A percentile compares a stretch with the other conserved stretches of the same genome.
Conservation (phyloP, 139 green algal genomes). For the Chlamydomonas applanata region DNA sequence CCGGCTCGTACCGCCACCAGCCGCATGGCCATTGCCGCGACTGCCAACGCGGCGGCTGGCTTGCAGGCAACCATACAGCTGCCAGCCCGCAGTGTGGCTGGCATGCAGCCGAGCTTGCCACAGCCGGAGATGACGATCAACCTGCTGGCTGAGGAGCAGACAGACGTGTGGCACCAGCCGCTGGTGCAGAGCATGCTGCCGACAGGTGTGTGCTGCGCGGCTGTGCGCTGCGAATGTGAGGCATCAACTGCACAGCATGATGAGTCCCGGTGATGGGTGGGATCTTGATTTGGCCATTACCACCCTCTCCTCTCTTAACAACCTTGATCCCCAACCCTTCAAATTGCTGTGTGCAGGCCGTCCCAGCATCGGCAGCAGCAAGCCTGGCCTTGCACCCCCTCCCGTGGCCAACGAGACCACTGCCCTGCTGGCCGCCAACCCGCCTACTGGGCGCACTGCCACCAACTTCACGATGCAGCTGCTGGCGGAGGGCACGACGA, state of each 20-base stretch:
- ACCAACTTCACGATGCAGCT: conserved; percentile 53
- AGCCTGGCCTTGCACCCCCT: neutral
- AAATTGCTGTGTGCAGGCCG: conserved; percentile 11
- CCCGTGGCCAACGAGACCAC: conserved; percentile 4
- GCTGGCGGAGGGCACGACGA: conserved; percentile 58
- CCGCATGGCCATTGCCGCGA: neutral
- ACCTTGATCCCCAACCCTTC: too few species aligned
- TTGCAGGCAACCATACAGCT: neutral
- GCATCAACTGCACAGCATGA: too few species aligned
- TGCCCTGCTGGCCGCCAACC: neutral
- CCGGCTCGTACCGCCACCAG: conserved; percentile 4
- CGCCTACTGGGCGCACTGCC: neutral
- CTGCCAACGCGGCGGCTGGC: neutral
- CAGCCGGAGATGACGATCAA: conserved; percentile 28
- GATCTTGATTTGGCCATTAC: too few species aligned
- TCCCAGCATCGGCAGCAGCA: conserved; percentile 33
- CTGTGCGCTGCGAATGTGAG: too few species aligned
- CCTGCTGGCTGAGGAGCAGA: conserved; percentile 32
- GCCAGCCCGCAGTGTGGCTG: conserved; percentile 7
- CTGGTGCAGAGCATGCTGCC: too few species aligned
- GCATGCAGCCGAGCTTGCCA: conserved; percentile 5
- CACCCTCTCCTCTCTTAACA: too few species aligned
- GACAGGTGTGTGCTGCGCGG: conserved; percentile 7
- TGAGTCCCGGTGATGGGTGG: too few species aligned
- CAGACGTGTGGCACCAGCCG: too few species aligned